A percentile compares a stretch with the other conserved stretches of the same genome.
phyloP scores from a whole-genome alignment of 257 asterid species.

The Scutellaria baicalensis region DNA sequence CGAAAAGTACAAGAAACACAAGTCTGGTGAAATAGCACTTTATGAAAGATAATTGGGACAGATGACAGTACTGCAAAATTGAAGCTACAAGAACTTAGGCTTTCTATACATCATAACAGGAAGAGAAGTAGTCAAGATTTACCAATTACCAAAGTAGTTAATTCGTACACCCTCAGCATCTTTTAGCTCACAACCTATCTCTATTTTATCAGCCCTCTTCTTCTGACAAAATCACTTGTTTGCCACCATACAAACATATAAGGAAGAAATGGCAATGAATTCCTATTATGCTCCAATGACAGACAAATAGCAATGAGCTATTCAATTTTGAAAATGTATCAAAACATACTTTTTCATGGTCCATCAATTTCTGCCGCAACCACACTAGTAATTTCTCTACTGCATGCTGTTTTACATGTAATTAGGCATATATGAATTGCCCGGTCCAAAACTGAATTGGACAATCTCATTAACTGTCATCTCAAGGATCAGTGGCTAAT shows the following conservation, averaged over 20 bases:
- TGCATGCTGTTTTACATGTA: no score
- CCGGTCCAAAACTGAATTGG: no score
- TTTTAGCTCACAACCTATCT: neutral
- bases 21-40: conserved; percentile 9
- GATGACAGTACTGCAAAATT: neutral
- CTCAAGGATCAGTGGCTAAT: no score
- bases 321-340: no score
- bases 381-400: no score
- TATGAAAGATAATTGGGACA: neutral
- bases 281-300: neutral
- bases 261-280: no score
- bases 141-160: neutral
- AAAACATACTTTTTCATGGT: no score
- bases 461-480: no score
- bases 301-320: no score
- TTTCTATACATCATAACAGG: neutral
- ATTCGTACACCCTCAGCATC: neutral
- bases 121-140: neutral
- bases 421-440: no score
- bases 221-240: neutral
- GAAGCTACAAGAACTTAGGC: neutral
- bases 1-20: conserved; percentile 13
- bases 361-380: no score
- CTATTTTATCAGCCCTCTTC: neutral
- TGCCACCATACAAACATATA: neutral